These are phyloP conservation scores for Ophiostoma angusticollis DNA, from an alignment of 2,329 filamentous ascomycete genomes.

Conservation along the genomic window DNA sequence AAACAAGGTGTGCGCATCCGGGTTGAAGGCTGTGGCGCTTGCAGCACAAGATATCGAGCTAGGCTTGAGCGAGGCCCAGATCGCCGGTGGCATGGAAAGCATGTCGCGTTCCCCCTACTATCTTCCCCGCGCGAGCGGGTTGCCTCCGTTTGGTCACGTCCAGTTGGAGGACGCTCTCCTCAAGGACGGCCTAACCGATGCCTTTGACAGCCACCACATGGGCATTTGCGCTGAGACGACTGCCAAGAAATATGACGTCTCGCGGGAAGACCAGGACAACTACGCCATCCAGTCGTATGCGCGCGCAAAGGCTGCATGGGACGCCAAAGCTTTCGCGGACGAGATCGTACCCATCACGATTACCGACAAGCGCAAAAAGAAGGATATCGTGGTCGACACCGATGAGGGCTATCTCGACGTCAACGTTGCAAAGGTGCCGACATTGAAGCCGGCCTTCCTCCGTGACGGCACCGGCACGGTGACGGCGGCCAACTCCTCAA, in stretches of 20 bases:
- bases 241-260: constrained; percentile 72
- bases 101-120: constrained; percentile 95
- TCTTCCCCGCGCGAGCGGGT: constrained; percentile 63
- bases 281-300: constrained; percentile 85
- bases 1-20: constrained; percentile 97
- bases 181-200: constrained; percentile 90
- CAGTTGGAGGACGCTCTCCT: constrained; percentile 85
- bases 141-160: constrained; percentile 77
- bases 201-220: constrained; percentile 97
- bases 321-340: constrained; percentile 66
- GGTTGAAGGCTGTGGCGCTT: constrained; percentile 79
- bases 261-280: constrained; percentile 75
- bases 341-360: constrained; percentile 85
- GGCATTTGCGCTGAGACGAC: constrained; percentile 93
- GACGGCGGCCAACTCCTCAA: constrained; percentile 88
- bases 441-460: constrained; percentile 82
- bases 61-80: constrained; percentile 72
- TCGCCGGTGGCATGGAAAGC: constrained; percentile 96
- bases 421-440: constrained; percentile 74
- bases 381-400: constrained; percentile 61
- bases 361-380: constrained; percentile 52
- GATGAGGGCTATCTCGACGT: constrained; percentile 86
- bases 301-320: constrained; percentile 83
- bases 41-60: constrained; percentile 93
- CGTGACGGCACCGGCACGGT: constrained; percentile 77